Conservation (phyloP, 306 rosid genomes). For the Dryas octopetala region DNA sequence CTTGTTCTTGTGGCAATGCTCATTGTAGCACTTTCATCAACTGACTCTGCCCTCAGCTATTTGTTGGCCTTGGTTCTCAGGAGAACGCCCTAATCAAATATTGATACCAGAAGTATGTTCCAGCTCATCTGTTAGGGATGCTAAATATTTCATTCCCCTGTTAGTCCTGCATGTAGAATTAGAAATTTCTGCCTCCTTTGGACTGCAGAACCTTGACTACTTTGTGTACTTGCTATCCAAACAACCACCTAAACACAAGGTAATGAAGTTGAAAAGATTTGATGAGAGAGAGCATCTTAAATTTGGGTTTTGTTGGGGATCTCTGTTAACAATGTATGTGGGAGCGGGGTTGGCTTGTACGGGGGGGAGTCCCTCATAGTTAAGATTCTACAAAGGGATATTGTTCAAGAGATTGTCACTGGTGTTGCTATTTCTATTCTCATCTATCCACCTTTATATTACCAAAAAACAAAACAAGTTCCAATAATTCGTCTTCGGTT, state of each 20-base stretch:
- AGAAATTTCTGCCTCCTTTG: background rate
- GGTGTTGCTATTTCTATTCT: too few relatives aligned
- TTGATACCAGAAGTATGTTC: background rate
- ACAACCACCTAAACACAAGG: conserved; percentile 25
- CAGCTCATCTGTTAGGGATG: background rate
- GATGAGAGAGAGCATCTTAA: too few relatives aligned
- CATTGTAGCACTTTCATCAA: conserved; percentile 70
- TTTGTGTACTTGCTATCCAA: background rate
- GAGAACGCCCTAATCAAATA: conserved; percentile 35
- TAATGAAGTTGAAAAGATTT: background rate
- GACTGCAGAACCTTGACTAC: background rate
- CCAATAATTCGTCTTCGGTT: too few relatives aligned
- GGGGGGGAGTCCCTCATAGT: too few relatives aligned
- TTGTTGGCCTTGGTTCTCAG: conserved; percentile 60
- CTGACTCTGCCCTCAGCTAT: conserved; percentile 72
- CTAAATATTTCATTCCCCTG: background rate
- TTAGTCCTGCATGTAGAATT: background rate
- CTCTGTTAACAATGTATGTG: too few relatives aligned
- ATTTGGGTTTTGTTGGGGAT: too few relatives aligned
- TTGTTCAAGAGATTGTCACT: too few relatives aligned
- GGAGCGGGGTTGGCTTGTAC: too few relatives aligned
- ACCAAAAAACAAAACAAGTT: too few relatives aligned
- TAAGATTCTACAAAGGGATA: too few relatives aligned
- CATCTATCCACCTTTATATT: too few relatives aligned
- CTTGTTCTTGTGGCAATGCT: conserved; percentile 78